Percentiles rank a stretch among this genome's conserved stretches.
These are phyloP conservation scores for Skeletonema menzelii DNA, from an alignment of 108 stramenopile genomes.

Conservation along the genomic window DNA sequence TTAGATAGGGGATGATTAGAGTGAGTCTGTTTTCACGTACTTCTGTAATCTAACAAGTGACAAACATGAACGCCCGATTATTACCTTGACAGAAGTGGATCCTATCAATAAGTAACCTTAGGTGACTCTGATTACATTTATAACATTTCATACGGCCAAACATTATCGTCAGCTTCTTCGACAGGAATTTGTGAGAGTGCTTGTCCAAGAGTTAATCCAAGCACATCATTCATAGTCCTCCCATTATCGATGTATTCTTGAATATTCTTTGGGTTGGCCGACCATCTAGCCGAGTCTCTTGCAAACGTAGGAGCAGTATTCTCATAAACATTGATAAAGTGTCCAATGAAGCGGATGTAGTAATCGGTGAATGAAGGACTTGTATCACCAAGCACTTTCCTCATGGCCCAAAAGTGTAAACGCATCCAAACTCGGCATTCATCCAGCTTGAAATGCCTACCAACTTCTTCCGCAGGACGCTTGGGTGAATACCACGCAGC, in stretches of 20 bases:
- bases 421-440: conserved; percentile 81
- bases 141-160: conserved; percentile 55
- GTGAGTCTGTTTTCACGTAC: no score
- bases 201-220: conserved; percentile 38
- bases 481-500: conserved; percentile 74
- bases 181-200: conserved; percentile 37
- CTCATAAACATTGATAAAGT: conserved; percentile 72
- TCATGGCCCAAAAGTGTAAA: conserved; percentile 71
- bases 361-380: conserved; percentile 66
- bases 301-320: conserved; percentile 55
- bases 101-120: no score
- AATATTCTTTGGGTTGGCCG: conserved; percentile 51
- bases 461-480: conserved; percentile 48
- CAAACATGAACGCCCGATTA: no score
- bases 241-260: conserved; percentile 50
- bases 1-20: no score
- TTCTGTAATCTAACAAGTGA: no score
- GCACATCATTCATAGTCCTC: conserved; percentile 55
- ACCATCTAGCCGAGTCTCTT: conserved; percentile 68
- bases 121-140: no score
- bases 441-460: conserved; percentile 64
- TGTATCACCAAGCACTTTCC: conserved; percentile 26
- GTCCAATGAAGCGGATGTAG: conserved; percentile 74
- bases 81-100: no score
- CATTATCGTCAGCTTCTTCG: conserved; percentile 41